Conservation (phyloP, 1,284 basidiomycete genomes). For the Irpex sp. region DNA sequence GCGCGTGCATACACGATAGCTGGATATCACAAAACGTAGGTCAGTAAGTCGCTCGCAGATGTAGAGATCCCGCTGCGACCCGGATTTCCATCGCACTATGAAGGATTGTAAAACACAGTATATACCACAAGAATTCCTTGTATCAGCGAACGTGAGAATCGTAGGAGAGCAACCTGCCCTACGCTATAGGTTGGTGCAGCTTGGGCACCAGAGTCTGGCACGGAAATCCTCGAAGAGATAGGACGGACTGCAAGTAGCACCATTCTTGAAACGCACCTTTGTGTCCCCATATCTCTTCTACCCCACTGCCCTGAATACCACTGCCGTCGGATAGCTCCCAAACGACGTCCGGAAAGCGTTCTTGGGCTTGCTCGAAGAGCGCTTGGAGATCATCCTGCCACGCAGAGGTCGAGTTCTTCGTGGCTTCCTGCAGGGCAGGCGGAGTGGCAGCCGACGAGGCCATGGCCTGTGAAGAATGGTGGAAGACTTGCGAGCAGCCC, state of each 20-base stretch:
- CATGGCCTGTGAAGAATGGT: conserved; percentile 1
- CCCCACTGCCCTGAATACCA: conserved; percentile 39
- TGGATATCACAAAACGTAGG: conserved; percentile 28
- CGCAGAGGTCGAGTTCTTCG: conserved; percentile 52
- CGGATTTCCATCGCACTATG: not conserved
- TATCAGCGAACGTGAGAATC: not conserved
- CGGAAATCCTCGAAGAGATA: not conserved
- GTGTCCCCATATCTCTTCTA: conserved; percentile 81
- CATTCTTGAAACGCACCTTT: conserved; percentile 58
- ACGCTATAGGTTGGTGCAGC: not conserved
- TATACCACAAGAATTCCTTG: not conserved
- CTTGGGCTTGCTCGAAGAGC: conserved; percentile 77
- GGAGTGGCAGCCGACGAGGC: conserved; percentile 30
- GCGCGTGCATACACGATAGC: conserved; percentile 94
- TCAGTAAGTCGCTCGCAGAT: not conserved
- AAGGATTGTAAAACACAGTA: not conserved
- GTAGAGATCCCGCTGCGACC: not conserved
- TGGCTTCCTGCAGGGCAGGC: conserved; percentile 61
- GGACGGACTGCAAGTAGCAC: not conserved
- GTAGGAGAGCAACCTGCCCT: not conserved
- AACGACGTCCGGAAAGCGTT: conserved; percentile 89
- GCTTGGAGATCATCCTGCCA: conserved; percentile 79
- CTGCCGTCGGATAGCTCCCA: conserved; percentile 72
- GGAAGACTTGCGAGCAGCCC: conserved; percentile 1
- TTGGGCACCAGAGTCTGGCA: not conserved